Base-by-base conservation (phyloP, 768 basidiomycete genomes). In the Russula olivacea region DNA sequence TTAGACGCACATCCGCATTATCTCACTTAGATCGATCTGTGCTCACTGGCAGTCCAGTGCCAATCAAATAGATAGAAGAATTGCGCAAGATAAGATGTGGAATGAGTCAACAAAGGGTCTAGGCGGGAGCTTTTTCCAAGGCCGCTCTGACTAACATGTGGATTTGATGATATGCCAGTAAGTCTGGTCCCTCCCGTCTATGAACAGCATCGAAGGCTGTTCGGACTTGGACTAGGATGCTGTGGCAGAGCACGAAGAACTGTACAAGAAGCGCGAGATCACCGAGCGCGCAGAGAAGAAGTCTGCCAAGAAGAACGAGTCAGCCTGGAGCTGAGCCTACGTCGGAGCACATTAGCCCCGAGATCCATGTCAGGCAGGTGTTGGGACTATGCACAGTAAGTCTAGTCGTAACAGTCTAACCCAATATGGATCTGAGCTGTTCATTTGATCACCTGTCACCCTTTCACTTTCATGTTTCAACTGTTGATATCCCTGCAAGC, bases 191-290 rank as follows among this genome's bases (percentile, higher is more conserved):
- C 14, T 40, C 15, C n/a, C 21, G 34, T 28, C 36, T 23, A 36
- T 23, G 53, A 54, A 40, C n/a, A 25, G 8, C 36, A 40, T 15
- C 4, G 14, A 25, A 12, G 3, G 23, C 23, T 40, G 38, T 36
- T 93, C 92, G 10, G 97, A 98, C 72, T 73, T 98, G 59, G 95
- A 98, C 61, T 93, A 98, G 25, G 94, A 97, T 3, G 96, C 86
- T 79, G 84, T 97, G 63, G 83, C 75, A 86, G 38, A 40, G 38
- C 15, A 15, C 38, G 5, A 38, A 38, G 38, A 38, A 38, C 14
- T 15, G 38, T 38, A 14, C 38, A 40, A 40, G 73, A 82, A 79
- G 60, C 91, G 88, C 71, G 93, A 95, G 66, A 79, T 93, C 6
- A 17, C 38, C 14, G 95, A 98, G 71, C 93, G 91, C 71, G 86